These are phyloP conservation scores for Plenodomus lindquistii DNA, from an alignment of 2,329 filamentous ascomycete species.

Conservation along the genomic window DNA sequence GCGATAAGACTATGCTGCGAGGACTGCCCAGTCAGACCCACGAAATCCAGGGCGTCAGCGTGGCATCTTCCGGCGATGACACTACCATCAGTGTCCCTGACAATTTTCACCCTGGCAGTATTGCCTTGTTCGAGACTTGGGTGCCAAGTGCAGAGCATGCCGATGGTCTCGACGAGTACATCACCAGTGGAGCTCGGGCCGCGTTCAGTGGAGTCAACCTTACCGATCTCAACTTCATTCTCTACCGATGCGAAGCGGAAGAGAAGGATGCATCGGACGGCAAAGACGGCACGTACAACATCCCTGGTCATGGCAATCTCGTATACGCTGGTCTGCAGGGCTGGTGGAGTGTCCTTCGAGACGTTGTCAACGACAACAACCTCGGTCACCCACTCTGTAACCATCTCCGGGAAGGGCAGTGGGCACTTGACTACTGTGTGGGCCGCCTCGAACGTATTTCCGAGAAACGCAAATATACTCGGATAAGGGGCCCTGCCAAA, in stretches of 20 bases:
- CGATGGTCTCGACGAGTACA: conserved; percentile 79
- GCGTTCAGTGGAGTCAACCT: conserved; percentile 77
- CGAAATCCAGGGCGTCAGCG: conserved; percentile 71
- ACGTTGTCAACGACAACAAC: conserved; percentile 85
- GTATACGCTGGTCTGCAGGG: conserved; percentile 98
- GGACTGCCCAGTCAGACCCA: conserved; percentile 84
- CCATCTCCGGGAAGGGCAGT: conserved; percentile 87
- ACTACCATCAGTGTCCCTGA: conserved; percentile 80
- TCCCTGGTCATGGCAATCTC: conserved; percentile 80
- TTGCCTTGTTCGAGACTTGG: conserved; percentile 95
- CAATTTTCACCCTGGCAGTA: conserved; percentile 88
- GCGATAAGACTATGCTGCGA: conserved; percentile 71
- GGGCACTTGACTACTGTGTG: conserved; percentile 88
- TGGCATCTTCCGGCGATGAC: conserved; percentile 73
- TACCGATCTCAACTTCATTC: conserved; percentile 84
- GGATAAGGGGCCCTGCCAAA: conserved; percentile 66
- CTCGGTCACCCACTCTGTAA: conserved; percentile 92
- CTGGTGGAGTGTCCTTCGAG: conserved; percentile 91
- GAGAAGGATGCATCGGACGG: conserved; percentile 79
- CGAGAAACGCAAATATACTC: conserved; percentile 63
- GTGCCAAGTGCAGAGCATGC: conserved; percentile 86
- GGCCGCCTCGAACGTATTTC: conserved; percentile 75
- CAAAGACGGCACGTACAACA: conserved; percentile 82
- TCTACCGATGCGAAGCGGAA: conserved; percentile 91
- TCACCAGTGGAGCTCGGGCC: conserved; percentile 77